These are phyloP conservation scores for Magnolia sinica DNA, from an alignment of 164 flowering plant genomes.

Conservation along the genomic window DNA sequence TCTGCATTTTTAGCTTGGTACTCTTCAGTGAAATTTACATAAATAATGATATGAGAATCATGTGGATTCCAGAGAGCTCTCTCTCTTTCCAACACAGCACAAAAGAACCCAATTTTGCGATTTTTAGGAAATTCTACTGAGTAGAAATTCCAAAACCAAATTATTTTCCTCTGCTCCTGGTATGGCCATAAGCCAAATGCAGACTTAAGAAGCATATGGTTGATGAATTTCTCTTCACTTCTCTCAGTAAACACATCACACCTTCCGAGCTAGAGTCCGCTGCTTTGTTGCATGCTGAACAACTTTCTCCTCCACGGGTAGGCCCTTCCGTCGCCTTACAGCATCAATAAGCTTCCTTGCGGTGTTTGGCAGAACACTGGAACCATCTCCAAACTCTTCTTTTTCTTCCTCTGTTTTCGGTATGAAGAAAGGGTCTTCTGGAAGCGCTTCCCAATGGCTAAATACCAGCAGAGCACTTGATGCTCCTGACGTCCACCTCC, in stretches of 20 bases:
- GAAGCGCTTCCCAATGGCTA: conserved; percentile 85
- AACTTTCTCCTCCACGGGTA: conserved; percentile 88
- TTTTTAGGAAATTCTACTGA: not conserved
- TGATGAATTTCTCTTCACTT: not conserved
- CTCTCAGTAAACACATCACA: conserved; percentile 26
- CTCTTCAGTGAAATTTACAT: not conserved
- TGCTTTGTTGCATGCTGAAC: conserved; percentile 96
- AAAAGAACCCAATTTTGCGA: not conserved
- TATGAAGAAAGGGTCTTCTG: conserved; percentile 88
- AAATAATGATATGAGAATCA: not conserved
- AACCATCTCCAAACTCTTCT: conserved; percentile 95
- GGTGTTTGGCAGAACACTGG: conserved; percentile 75
- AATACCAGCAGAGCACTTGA: conserved; percentile 61
- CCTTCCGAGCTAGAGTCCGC: conserved; percentile 87
- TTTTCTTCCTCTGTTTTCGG: conserved; percentile 92
- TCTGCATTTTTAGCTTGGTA: not conserved
- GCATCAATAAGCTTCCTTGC: conserved; percentile 89
- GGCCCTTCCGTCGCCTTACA: conserved; percentile 85
- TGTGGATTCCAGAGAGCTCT: not conserved
- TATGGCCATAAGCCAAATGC: not conserved
- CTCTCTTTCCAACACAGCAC: not conserved
- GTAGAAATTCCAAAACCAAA: too few species aligned
- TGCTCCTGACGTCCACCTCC: conserved; percentile 55
- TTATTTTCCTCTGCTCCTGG: too few species aligned
- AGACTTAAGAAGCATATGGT: not conserved